Evolutionary conservation across 2,329 filamentous ascomycete species (phyloP).

Genomic region (Metarhizium brunneum): DNA sequence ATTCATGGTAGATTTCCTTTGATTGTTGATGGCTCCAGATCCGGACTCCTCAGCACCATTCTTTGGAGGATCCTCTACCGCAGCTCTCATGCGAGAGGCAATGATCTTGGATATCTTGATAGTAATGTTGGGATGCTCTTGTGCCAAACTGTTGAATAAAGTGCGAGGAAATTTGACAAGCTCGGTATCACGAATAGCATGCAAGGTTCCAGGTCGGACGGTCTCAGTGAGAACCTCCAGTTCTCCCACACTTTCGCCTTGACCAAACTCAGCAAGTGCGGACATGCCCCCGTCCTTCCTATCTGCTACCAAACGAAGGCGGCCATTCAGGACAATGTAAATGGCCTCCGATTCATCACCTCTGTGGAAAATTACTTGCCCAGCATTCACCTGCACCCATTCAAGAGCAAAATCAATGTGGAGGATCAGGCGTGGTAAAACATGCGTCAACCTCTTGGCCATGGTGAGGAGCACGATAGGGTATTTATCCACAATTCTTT

Average conservation of each 20-base stretch:
- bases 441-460: conserved; percentile 85
- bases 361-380: conserved; percentile 89
- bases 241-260: conserved; percentile 95
- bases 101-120: conserved; percentile 99
- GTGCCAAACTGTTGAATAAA: conserved; percentile 92
- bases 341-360: conserved; percentile 96
- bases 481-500: conserved; percentile 86
- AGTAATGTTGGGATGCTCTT: conserved; percentile 95
- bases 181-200: conserved; percentile 94
- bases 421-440: conserved; percentile 80
- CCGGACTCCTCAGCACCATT: conserved; percentile 56
- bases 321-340: conserved; percentile 93
- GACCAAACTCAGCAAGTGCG: conserved; percentile 85
- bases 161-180: conserved; percentile 93
- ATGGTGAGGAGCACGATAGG: conserved; percentile 89
- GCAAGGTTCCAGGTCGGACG: conserved; percentile 77
- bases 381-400: conserved; percentile 94
- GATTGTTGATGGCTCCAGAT: conserved; percentile 40
- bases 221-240: conserved; percentile 96
- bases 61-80: conserved; percentile 72
- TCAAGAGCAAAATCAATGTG: conserved; percentile 98
- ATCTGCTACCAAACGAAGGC: conserved; percentile 76
- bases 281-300: conserved; percentile 72
- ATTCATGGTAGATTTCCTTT: conserved; percentile 79
- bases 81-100: conserved; percentile 81